phyloP scores from a whole-genome alignment of 257 asterid genomes.

The Solanum ossicruentum region DNA sequence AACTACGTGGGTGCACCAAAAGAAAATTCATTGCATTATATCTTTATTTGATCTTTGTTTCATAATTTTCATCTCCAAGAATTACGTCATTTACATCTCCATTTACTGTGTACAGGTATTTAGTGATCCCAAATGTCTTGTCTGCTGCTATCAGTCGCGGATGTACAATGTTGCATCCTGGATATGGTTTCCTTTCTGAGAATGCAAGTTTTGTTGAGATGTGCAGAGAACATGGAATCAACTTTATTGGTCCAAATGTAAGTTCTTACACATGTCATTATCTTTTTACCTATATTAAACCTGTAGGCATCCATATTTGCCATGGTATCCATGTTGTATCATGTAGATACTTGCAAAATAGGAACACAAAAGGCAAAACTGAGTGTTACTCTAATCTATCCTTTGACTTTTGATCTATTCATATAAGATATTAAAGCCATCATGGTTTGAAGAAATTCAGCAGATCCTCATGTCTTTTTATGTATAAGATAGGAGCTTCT shows the following conservation, averaged over 20 bases:
- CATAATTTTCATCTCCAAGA: background rate
- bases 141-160: slow-evolving; percentile 83
- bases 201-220: slow-evolving; percentile 90
- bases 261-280: background rate
- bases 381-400: background rate
- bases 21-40: background rate
- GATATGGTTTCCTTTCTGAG: slow-evolving; percentile 96
- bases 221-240: slow-evolving; percentile 84
- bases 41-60: background rate
- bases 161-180: slow-evolving; percentile 98
- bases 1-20: background rate
- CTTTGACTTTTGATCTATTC: background rate
- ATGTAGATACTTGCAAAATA: background rate
- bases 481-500: background rate
- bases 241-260: slow-evolving; percentile 94
- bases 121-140: slow-evolving; percentile 74
- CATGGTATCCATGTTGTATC: background rate
- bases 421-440: background rate
- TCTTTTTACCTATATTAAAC: background rate
- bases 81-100: background rate
- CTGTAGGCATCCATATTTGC: background rate
- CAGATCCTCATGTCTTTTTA: background rate
- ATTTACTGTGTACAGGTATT: slow-evolving; percentile 39
- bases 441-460: background rate
- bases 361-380: background rate